A percentile compares a stretch with the other conserved stretches of the same genome.
phyloP scores from a whole-genome alignment of 345 rosid species.

The Eucalyptus shirleyi region DNA sequence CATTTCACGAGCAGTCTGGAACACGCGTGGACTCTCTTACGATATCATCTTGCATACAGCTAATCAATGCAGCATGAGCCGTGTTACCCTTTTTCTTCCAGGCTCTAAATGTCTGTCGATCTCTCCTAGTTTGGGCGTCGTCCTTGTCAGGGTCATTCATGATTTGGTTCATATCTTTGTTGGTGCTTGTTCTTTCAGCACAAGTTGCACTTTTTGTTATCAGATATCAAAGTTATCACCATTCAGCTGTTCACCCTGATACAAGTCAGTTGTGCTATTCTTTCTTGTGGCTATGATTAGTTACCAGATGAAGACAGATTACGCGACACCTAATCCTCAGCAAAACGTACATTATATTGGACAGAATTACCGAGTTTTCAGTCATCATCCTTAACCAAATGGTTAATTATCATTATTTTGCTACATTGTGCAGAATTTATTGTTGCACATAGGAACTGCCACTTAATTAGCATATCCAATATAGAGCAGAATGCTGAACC shows the following conservation, averaged over 20 bases:
- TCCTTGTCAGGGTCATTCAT: not conserved
- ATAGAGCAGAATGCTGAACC: not conserved
- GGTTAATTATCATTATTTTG: not conserved
- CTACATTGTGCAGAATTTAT: not conserved
- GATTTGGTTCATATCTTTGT: not conserved
- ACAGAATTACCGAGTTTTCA: not conserved
- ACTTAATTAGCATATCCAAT: not conserved
- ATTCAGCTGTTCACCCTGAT: not conserved
- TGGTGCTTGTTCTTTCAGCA: not conserved
- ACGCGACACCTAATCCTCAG: not conserved
- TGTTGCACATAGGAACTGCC: not conserved
- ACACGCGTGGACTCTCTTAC: accelerated
- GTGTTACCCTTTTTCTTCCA: not conserved
- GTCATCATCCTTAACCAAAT: not conserved
- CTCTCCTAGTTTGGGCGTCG: not conserved
- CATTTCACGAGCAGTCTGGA: not conserved
- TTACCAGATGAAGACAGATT: not conserved
- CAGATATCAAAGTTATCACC: not conserved
- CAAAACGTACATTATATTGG: not conserved
- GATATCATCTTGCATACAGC: not conserved
- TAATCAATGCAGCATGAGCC: not conserved
- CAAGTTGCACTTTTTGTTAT: not conserved
- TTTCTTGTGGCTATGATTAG: not conserved
- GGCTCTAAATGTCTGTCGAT: not conserved
- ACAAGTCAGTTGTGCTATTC: not conserved